Evolutionary conservation across 306 rosid genomes (phyloP).

Genomic region (Corylus heterophylla): DNA sequence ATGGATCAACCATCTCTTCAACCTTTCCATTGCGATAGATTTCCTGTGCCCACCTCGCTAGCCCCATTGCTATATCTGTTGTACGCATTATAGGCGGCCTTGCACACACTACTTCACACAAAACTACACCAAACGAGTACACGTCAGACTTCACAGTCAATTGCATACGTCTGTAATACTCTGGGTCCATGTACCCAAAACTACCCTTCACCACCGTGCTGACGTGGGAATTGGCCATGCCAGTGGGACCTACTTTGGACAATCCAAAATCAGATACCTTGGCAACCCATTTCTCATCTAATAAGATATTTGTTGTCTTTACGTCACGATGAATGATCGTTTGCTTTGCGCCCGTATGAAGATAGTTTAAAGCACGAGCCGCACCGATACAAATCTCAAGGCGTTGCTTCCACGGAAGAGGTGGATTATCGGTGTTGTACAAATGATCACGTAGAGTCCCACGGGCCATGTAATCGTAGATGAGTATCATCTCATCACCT

Average conservation of each 20-base stretch:
- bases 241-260: slow-evolving; percentile 28
- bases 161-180: slow-evolving; percentile 30
- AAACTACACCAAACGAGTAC: slow-evolving; percentile 50
- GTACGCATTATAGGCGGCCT: slow-evolving; percentile 18
- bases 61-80: too few relatives aligned
- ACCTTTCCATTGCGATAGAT: too few relatives aligned
- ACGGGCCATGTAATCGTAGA: slow-evolving; percentile 20
- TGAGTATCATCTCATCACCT: slow-evolving; percentile 25
- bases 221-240: slow-evolving; percentile 29
- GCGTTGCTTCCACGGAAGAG: slow-evolving; percentile 12
- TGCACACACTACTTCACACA: slow-evolving; percentile 40
- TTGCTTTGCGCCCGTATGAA: slow-evolving; percentile 12
- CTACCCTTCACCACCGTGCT: slow-evolving; percentile 48
- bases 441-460: slow-evolving; percentile 21
- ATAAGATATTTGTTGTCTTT: slow-evolving; percentile 33
- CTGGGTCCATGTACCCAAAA: slow-evolving; percentile 48
- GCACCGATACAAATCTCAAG: slow-evolving; percentile 26
- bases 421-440: neutral
- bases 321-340: slow-evolving; percentile 39
- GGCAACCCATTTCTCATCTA: slow-evolving; percentile 41
- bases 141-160: slow-evolving; percentile 48
- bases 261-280: slow-evolving; percentile 51
- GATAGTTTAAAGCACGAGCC: slow-evolving; percentile 25
- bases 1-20: too few relatives aligned
- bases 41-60: too few relatives aligned